These are phyloP conservation scores for Hortiboletus campestris DNA, from an alignment of 768 basidiomycete species.

Conservation along the genomic window DNA sequence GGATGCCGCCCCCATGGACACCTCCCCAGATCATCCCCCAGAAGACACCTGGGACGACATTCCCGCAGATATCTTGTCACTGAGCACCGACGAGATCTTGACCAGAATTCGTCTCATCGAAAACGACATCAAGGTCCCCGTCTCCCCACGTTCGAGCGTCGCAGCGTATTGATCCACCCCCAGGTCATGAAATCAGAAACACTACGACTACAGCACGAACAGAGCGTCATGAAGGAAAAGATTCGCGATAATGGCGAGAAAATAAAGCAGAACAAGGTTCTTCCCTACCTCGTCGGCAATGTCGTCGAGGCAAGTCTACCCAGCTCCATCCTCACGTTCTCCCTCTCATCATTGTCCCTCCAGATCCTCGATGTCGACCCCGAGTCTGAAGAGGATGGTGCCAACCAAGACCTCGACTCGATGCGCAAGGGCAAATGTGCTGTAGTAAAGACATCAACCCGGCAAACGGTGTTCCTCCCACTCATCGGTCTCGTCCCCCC, in stretches of 20 bases:
- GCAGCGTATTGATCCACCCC: background rate
- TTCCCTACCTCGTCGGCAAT: conserved; percentile 97
- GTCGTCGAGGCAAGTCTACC: conserved; percentile 77
- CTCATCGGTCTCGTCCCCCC: conserved; percentile 96
- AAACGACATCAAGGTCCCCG: conserved; percentile 87
- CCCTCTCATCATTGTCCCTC: conserved; percentile 7
- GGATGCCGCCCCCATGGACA: conserved; percentile 60
- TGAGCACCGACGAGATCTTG: conserved; percentile 82
- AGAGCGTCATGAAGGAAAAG: conserved; percentile 96
- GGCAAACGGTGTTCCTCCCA: conserved; percentile 98
- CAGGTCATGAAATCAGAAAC: conserved; percentile 98
- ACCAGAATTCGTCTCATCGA: conserved; percentile 92
- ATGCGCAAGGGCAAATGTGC: conserved; percentile 97
- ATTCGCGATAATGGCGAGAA: conserved; percentile 98
- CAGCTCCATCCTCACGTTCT: background rate
- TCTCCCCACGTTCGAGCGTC: background rate
- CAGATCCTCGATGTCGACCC: conserved; percentile 94
- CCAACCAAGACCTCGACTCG: conserved; percentile 93
- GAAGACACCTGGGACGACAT: conserved; percentile 92
- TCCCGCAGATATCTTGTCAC: conserved; percentile 77
- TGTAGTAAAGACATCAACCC: conserved; percentile 97
- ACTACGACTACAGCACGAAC: conserved; percentile 87
- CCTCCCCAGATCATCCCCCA: conserved; percentile 61
- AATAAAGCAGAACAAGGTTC: conserved; percentile 98
- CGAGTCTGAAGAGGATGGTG: conserved; percentile 91